Conservation (phyloP, 106 monocot genomes). For the Amphibolis antarctica region DNA sequence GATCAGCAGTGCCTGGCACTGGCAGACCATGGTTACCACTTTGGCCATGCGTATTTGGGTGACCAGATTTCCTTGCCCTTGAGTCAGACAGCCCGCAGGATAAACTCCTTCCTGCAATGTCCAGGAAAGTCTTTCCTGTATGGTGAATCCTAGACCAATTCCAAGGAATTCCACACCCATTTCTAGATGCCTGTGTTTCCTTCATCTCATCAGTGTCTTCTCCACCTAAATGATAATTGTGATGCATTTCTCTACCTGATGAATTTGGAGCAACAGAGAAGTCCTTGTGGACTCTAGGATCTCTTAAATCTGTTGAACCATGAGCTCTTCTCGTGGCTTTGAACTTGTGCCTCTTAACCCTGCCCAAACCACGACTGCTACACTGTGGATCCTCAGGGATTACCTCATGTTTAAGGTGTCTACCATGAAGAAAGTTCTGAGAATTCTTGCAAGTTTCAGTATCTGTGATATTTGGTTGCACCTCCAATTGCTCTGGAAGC, state of each 20-base stretch:
- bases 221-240: conserved; percentile 10
- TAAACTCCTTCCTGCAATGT: conserved; percentile 82
- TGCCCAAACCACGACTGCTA: conserved; percentile 22
- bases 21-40: conserved; percentile 26
- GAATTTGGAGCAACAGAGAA: conserved; percentile 31
- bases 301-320: conserved; percentile 18
- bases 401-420: conserved; percentile 7
- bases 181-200: conserved; percentile 29
- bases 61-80: conserved; percentile 33
- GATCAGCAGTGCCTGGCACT: conserved; percentile 18
- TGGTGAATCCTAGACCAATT: conserved; percentile 96
- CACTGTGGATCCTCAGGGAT: conserved; percentile 10
- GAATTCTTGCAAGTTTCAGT: conserved; percentile 18
- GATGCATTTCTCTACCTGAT: conserved; percentile 7
- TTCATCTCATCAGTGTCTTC: conserved; percentile 36
- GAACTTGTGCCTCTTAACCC: conserved; percentile 32
- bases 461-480: conserved; percentile 21
- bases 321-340: conserved; percentile 24
- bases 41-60: conserved; percentile 19
- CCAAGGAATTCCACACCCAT: conserved; percentile 89
- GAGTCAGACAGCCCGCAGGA: conserved; percentile 80
- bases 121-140: conserved; percentile 64
- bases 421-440: conserved; percentile 2
- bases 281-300: conserved; percentile 17
- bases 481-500: conserved; percentile 28